Base-by-base conservation (phyloP, 257 asterid species). In the Perilla frutescens region DNA sequence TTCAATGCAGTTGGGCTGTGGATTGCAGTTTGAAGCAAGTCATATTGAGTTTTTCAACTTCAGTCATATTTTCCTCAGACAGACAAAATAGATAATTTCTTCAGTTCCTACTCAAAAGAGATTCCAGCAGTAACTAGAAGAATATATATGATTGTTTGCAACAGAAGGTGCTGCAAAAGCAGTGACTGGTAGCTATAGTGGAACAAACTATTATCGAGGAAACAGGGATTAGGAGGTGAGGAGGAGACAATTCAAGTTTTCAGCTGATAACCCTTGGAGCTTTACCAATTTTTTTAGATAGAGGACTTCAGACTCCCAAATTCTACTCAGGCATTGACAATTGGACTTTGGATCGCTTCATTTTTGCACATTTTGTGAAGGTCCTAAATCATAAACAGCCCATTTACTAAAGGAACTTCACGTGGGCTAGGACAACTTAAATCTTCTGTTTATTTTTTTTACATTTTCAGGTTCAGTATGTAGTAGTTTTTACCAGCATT, bases 91-190 rank as follows among this genome's bases (percentile, higher is more conserved):
- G 26, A 20, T 20, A 20, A 14, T 53, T 13, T 51, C 57, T 53
- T 48, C 56, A 41, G 44, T 56, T 9, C 50, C 47, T 8, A 7
- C 49, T 11, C 9, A 56, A 51, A 67, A n/a, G 40, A 53, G 7
- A 51, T 53, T 61, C 50, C 59, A 34, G 51, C 47, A 56, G 70
- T 68, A 39, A 34, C 68, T 31, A 9, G 68, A 48, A 40, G 55
- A n/a, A 54, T 20, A 14, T 32, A 36, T 60, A 12, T 1, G 62
- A 56, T 26, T 56, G 39, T 4, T 3, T 59, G 45, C n/a, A 31
- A 31, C 7, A 9, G 0, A 4, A 20, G 26, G 34, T 29, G 13
- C 40, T 8, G n/a, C n/a, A 55, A 29, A 31, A 31, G 41, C 43
- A 57, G 15, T 7, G n/a, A 57, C 1, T 29, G 14, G 5, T 55